Conservation (phyloP, 2,329 filamentous ascomycete genomes). For the Ophiostoma tasmaniense region DNA sequence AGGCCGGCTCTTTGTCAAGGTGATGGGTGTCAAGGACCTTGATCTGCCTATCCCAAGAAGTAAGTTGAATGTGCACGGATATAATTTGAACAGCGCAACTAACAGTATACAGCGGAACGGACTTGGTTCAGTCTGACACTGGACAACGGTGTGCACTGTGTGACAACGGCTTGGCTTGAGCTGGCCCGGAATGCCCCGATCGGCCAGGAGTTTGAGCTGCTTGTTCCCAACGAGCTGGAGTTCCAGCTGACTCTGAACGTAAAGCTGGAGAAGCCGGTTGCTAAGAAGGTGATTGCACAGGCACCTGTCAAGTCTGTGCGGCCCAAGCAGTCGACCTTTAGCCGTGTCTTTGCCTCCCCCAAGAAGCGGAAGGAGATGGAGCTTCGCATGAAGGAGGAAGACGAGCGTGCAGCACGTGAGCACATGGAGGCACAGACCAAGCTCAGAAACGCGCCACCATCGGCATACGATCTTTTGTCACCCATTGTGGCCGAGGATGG, state of each 20-base stretch:
- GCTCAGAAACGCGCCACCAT: conserved; percentile 55
- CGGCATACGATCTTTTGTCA: conserved; percentile 78
- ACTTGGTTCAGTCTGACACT: conserved; percentile 93
- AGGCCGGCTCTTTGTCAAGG: conserved; percentile 91
- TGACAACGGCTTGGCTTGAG: conserved; percentile 93
- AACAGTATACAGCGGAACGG: conserved; percentile 57
- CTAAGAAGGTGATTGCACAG: conserved; percentile 35
- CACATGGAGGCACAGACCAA: conserved; percentile 56
- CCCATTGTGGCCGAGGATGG: conserved; percentile 83
- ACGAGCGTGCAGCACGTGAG: conserved; percentile 59
- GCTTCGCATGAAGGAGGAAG: conserved; percentile 71
- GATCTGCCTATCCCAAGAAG: conserved; percentile 85
- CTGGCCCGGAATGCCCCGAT: conserved; percentile 87
- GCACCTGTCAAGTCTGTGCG: conserved; percentile 55
- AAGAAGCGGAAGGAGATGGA: conserved; percentile 97
- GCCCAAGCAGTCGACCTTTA: conserved; percentile 80
- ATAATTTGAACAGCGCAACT: conserved; percentile 29
- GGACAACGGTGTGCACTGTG: conserved; percentile 97
- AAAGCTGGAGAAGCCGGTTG: conserved; percentile 73
- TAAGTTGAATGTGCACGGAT: conserved; percentile 38
- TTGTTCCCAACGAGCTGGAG: conserved; percentile 95
- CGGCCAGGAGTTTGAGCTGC: conserved; percentile 94
- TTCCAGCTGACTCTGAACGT: conserved; percentile 97
- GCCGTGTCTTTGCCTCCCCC: conserved; percentile 83
- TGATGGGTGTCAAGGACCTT: conserved; percentile 94